phyloP scores from a whole-genome alignment of 768 basidiomycete genomes.

The Strobilomyces confusus region DNA sequence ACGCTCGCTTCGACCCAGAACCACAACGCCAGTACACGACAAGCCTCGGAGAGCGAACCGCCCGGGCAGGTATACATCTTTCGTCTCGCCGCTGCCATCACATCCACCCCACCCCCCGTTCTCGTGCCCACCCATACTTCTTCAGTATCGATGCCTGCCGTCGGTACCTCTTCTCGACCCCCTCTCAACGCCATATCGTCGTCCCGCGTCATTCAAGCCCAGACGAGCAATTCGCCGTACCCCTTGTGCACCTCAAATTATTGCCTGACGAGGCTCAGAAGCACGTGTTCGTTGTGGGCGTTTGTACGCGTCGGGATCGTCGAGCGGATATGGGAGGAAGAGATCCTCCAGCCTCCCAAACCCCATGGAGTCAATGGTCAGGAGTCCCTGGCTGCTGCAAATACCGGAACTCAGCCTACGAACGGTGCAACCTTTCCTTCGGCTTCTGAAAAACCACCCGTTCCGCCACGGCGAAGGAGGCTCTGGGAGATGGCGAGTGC shows the following conservation, averaged over 20 bases:
- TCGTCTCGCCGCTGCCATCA: conserved; percentile 43
- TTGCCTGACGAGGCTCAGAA: conserved; percentile 77
- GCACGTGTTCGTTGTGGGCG: conserved; percentile 89
- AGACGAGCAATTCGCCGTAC: conserved; percentile 35
- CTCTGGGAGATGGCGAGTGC: conserved; percentile 69
- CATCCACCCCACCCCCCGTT: conserved; percentile 22
- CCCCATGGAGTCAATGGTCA: conserved; percentile 13
- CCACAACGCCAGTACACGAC: conserved; percentile 24
- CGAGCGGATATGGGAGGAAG: conserved; percentile 89
- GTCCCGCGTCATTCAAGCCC: conserved; percentile 32
- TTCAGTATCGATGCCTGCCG: conserved; percentile 33
- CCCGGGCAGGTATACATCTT: conserved; percentile 63
- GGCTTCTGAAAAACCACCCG: conserved; percentile 46
- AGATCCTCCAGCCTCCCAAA: conserved; percentile 37
- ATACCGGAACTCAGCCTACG: conserved; percentile 1
- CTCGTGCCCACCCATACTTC: conserved; percentile 20
- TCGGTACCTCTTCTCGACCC: conserved; percentile 19
- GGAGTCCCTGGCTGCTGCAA: neutral
- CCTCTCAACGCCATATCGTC: conserved; percentile 38
- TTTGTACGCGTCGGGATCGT: conserved; percentile 80
- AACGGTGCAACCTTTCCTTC: neutral
- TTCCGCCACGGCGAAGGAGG: conserved; percentile 59
- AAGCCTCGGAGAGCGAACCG: conserved; percentile 25
- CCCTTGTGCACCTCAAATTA: conserved; percentile 83
- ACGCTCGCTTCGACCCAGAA: conserved; percentile 30